Conservation (phyloP, 2,329 filamentous ascomycete species). For the Didymella pinodella region DNA sequence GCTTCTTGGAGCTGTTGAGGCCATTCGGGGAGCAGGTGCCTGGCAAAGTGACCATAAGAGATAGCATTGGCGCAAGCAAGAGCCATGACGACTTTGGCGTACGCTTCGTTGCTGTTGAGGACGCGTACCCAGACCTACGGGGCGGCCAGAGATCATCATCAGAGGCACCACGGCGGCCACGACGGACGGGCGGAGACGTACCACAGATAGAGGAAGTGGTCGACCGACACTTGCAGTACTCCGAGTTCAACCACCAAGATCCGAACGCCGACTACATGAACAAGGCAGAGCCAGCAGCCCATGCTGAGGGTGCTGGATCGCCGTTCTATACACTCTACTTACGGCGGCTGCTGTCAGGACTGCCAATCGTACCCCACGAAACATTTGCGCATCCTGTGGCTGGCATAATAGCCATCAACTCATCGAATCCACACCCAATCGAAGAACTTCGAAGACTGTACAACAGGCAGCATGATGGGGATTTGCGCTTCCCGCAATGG, state of each 20-base stretch:
- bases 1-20: conserved; percentile 83
- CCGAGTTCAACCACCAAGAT: conserved; percentile 63
- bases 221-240: conserved; percentile 77
- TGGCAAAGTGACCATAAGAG: conserved; percentile 88
- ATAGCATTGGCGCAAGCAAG: conserved; percentile 85
- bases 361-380: conserved; percentile 83
- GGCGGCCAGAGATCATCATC: conserved; percentile 38
- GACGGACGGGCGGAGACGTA: conserved; percentile 62
- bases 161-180: conserved; percentile 43
- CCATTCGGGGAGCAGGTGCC: conserved; percentile 90
- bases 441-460: conserved; percentile 87
- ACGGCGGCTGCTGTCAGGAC: conserved; percentile 79
- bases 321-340: conserved; percentile 88
- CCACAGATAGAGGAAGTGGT: conserved; percentile 81
- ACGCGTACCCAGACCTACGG: conserved; percentile 55
- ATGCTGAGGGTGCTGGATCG: conserved; percentile 59
- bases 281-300: conserved; percentile 27
- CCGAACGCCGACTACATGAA: conserved; percentile 55
- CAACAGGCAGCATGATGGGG: conserved; percentile 79
- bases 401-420: conserved; percentile 94
- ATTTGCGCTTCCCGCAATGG: conserved; percentile 78
- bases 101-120: conserved; percentile 78
- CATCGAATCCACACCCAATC: conserved; percentile 81
- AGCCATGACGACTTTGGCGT: conserved; percentile 90
- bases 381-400: conserved; percentile 95